Base-by-base conservation (phyloP, 1,284 basidiomycete genomes). In the Trichosporon coremiiforme region DNA sequence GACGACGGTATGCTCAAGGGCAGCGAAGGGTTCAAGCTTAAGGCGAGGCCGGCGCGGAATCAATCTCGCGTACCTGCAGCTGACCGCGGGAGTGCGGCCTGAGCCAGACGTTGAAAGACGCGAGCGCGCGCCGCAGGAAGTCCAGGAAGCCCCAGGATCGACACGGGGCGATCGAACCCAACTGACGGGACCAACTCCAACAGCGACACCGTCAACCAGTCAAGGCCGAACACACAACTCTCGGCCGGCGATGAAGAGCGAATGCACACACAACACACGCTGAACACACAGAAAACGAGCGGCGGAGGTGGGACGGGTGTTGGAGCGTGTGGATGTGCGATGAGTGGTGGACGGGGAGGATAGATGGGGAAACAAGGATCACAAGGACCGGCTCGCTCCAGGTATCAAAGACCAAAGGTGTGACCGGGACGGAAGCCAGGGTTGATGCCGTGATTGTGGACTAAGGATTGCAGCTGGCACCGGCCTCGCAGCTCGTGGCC, bases 141-240 rank as follows among this genome's bases (percentile, higher is more conserved):
- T 17, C 55, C 55, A 60, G 55, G 55, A 60, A 15, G 31, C 29
- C 25, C 31, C 57, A 62, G 57, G 57, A 62, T 62, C 57, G 57
- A 62, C 57, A 33, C 57, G 17, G 57, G 31, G 57, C 31, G 57
- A 62, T 62, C 57, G 57, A 53, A 60, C 57, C 57, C 57, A 62
- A 62, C 57, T 17, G 15, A 62, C 57, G 57, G 57, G 17, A 45
- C 12, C 41, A 45, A 45, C 41, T 45, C 41, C 3, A 10, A 13
- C 41, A n/a, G 41, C 41, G 41, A n/a, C 41, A 45, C 41, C 41
- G 41, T 13, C 9, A 38, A 38, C 9, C 36, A 38, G 36, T 38
- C 36, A 38, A 38, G 36, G 10, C 36, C 36, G 36, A 38, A 38
- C 36, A 38, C 41, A n/a, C 41, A n/a, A 25, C 15, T 7, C 3